These are phyloP conservation scores for Alternaria ethzedia DNA, from an alignment of 2,329 filamentous ascomycete genomes.

Conservation along the genomic window DNA sequence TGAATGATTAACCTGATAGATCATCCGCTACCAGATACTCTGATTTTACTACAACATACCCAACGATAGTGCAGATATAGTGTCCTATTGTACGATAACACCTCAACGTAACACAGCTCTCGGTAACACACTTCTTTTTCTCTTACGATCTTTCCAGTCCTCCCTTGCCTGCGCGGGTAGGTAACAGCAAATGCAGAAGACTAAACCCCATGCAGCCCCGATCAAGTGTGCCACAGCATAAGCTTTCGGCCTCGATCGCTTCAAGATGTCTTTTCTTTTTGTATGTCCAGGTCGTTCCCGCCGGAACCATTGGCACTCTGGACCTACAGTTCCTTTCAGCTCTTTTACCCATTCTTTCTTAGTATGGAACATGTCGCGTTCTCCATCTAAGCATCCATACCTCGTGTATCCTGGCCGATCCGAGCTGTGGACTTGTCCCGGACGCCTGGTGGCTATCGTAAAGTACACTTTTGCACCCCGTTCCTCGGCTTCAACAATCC, in stretches of 20 bases:
- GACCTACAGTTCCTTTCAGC: not conserved
- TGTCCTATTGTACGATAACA: not conserved
- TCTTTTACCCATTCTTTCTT: not conserved
- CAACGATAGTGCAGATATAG: not conserved
- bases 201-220: not conserved
- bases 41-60: not conserved
- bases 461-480: not conserved
- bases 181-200: not conserved
- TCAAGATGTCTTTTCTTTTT: not conserved
- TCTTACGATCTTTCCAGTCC: not conserved
- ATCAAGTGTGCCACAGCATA: not conserved
- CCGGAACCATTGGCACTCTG: not conserved
- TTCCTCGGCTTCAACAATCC: not conserved
- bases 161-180: not conserved
- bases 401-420: not conserved
- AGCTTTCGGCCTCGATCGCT: not conserved
- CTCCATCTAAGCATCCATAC: not conserved
- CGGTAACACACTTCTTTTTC: not conserved
- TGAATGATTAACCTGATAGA: not conserved
- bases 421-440: not conserved
- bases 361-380: not conserved
- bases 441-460: not conserved
- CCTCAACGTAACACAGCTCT: not conserved
- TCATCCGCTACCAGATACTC: not conserved
- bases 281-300: not conserved